phyloP scores from a whole-genome alignment of 1,139 yeast genomes.

The Protomyces pachydermus region DNA sequence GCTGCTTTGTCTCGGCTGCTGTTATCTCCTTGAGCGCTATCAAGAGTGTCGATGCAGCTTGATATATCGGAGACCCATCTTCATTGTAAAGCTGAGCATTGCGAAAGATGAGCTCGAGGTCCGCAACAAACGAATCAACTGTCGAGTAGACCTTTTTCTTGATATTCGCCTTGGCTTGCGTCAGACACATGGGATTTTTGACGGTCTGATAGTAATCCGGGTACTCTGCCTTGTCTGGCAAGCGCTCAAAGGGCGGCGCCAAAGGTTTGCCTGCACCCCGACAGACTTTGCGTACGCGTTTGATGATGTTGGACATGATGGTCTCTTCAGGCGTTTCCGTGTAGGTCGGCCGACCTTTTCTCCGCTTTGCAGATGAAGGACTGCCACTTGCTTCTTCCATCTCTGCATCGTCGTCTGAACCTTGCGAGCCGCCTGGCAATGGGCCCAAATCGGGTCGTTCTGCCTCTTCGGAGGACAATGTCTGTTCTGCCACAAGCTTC shows the following conservation, averaged over 20 bases:
- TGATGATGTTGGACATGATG: constrained; percentile 26
- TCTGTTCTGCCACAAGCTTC: constrained; percentile 45
- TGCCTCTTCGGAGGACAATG: constrained; percentile 41
- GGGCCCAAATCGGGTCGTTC: constrained; percentile 63
- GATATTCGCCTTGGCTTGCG: constrained; percentile 73
- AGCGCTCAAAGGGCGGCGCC: constrained; percentile 58
- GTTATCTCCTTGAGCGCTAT: constrained; percentile 56
- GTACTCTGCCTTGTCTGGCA: constrained; percentile 66
- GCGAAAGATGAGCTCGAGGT: constrained; percentile 66
- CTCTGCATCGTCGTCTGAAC: constrained; percentile 37
- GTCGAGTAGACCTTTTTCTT: constrained; percentile 72
- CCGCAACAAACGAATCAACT: constrained; percentile 71
- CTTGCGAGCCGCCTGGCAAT: constrained; percentile 45
- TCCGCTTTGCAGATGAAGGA: background rate
- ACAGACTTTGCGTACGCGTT: constrained; percentile 4
- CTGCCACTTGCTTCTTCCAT: constrained; percentile 34
- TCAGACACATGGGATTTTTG: constrained; percentile 69
- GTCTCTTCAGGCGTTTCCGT: constrained; percentile 27
- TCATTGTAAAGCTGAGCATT: constrained; percentile 68
- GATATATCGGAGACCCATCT: constrained; percentile 52
- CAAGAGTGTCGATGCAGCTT: constrained; percentile 61
- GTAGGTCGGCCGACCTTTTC: constrained; percentile 28
- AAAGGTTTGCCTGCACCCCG: constrained; percentile 25
- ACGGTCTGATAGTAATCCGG: constrained; percentile 66
- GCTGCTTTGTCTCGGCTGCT: constrained; percentile 67